These are phyloP conservation scores for Delitschia confertaspora DNA, from an alignment of 495 filamentous ascomycete species.

Conservation along the genomic window DNA sequence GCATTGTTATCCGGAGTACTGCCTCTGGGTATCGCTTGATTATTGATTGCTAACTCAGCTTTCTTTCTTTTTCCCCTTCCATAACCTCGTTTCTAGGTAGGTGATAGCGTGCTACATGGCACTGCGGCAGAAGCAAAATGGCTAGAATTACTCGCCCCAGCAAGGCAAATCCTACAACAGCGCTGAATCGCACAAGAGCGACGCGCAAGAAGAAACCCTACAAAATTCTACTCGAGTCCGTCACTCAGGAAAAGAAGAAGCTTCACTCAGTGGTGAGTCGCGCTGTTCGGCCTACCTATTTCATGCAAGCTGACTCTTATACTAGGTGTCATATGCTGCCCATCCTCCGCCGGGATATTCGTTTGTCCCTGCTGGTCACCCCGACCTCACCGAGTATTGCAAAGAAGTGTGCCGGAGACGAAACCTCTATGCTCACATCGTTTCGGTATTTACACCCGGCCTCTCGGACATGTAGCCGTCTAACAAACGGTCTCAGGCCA, in stretches of 20 bases:
- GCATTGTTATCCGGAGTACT: too few species aligned
- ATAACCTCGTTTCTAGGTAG: neutral
- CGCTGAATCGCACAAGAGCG: conserved; percentile 13
- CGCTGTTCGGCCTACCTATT: neutral
- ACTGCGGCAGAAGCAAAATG: neutral
- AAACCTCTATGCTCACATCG: conserved; percentile 62
- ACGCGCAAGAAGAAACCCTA: conserved; percentile 39
- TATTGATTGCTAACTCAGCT: too few species aligned
- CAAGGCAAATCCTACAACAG: conserved; percentile 9
- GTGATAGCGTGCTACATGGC: neutral
- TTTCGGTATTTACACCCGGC: conserved; percentile 53
- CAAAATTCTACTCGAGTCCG: conserved; percentile 50
- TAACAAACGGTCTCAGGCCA: conserved; percentile 20
- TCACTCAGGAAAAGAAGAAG: conserved; percentile 54
- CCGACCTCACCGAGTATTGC: conserved; percentile 62
- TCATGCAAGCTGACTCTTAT: neutral
- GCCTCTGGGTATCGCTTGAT: too few species aligned
- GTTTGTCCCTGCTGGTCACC: conserved; percentile 76
- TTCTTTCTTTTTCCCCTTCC: neutral
- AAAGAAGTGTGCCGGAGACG: conserved; percentile 68
- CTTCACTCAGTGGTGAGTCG: conserved; percentile 48
- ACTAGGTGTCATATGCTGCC: conserved; percentile 31
- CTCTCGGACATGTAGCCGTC: neutral
- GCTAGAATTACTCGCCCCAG: conserved; percentile 12
- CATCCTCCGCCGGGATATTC: conserved; percentile 64